A percentile compares a stretch with the other conserved stretches of the same genome.
phyloP scores from a whole-genome alignment of 768 basidiomycete genomes.

The Crepidotus variabilis region DNA sequence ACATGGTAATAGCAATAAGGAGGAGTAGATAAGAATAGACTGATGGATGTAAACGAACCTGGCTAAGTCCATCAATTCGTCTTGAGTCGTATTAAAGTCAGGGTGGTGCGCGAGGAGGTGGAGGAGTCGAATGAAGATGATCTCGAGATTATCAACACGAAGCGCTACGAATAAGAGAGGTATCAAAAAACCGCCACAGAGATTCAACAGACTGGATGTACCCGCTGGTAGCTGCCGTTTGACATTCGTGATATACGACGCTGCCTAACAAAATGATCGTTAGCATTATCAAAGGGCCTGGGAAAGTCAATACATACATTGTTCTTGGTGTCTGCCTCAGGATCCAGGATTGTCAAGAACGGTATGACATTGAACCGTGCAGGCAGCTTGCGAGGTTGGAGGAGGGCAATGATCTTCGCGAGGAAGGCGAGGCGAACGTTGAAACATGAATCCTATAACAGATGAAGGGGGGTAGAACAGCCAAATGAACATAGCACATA shows the following conservation, averaged over 20 bases:
- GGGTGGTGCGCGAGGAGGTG: slow-evolving; percentile 93
- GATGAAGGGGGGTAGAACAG: neutral
- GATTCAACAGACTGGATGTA: slow-evolving; percentile 14
- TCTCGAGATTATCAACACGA: slow-evolving; percentile 68
- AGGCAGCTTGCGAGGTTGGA: slow-evolving; percentile 63
- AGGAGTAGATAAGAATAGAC: neutral
- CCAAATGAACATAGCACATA: slow-evolving; percentile 23
- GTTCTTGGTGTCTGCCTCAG: slow-evolving; percentile 73
- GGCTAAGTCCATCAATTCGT: slow-evolving; percentile 72
- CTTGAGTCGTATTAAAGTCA: slow-evolving; percentile 70
- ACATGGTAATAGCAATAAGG: slow-evolving; percentile 5
- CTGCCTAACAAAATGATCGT: slow-evolving; percentile 35
- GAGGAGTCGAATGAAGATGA: slow-evolving; percentile 80
- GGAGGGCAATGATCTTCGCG: slow-evolving; percentile 62
- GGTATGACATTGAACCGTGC: slow-evolving; percentile 79
- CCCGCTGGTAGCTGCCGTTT: slow-evolving; percentile 44
- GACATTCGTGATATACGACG: slow-evolving; percentile 50
- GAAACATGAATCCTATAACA: slow-evolving; percentile 76
- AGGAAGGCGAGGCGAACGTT: slow-evolving; percentile 81
- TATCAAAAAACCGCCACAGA: neutral
- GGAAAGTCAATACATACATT: slow-evolving; percentile 40
- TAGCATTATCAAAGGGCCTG: neutral
- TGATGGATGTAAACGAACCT: slow-evolving; percentile 48
- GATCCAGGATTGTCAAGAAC: slow-evolving; percentile 89
- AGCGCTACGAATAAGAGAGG: slow-evolving; percentile 31